Evolutionary conservation across 257 asterid species (phyloP).

Genomic region (Nemophila menziesii): DNA sequence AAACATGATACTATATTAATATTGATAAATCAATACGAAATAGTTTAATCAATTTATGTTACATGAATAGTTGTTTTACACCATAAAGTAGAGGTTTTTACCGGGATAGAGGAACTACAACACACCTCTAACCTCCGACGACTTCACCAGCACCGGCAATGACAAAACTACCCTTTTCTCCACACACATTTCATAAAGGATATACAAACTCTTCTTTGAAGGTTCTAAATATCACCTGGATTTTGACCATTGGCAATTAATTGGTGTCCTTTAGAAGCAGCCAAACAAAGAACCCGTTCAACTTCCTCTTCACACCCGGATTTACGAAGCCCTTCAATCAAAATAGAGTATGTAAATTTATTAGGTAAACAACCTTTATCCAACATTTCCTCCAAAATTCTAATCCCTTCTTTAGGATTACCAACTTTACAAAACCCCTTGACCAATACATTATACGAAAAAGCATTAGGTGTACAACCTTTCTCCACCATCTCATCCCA

Average conservation of each 20-base stretch:
- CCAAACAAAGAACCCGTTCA: slow-evolving; percentile 31
- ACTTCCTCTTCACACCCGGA: slow-evolving; percentile 35
- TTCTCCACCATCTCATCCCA: slow-evolving; percentile 92
- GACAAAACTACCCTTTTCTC: slow-evolving; percentile 70
- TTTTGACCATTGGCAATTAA: slow-evolving; percentile 12
- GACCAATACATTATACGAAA: slow-evolving; percentile 62
- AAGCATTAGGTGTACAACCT: slow-evolving; percentile 63
- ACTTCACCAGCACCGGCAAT: slow-evolving; percentile 73
- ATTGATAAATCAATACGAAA: slow-evolving; percentile 2
- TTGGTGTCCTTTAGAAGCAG: slow-evolving; percentile 28
- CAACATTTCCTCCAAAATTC: slow-evolving; percentile 75
- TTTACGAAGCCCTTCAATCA: slow-evolving; percentile 41
- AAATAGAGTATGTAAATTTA: slow-evolving; percentile 48
- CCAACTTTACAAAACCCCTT: slow-evolving; percentile 69
- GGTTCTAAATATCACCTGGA: not conserved
- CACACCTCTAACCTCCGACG: slow-evolving; percentile 59
- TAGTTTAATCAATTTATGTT: slow-evolving; percentile 6
- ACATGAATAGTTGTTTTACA: slow-evolving; percentile 15
- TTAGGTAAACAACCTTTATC: slow-evolving; percentile 41
- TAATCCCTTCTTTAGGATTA: slow-evolving; percentile 50
- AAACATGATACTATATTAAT: not conserved
- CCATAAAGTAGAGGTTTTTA: slow-evolving; percentile 75
- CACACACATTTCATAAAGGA: slow-evolving; percentile 57
- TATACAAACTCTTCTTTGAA: no score
- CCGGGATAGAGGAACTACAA: slow-evolving; percentile 63